Evolutionary conservation across 495 filamentous ascomycete species (phyloP).

Genomic region (Gamarada debralockiae): DNA sequence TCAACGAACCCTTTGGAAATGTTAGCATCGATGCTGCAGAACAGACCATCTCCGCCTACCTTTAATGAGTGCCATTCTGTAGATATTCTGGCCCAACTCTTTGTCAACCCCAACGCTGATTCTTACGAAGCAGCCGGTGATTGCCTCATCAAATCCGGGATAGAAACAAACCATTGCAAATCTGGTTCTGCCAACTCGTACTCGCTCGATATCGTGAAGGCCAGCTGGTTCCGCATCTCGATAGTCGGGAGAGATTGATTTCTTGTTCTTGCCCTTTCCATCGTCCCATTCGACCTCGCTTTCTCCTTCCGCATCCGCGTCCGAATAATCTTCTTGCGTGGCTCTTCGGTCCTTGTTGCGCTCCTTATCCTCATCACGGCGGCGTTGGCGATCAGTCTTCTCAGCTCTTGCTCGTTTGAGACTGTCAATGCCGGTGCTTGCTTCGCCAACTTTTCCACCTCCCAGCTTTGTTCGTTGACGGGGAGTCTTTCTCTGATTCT

Average conservation of each 20-base stretch:
- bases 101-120: conserved; percentile 72
- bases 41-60: conserved; percentile 41
- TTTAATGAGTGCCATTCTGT: conserved; percentile 84
- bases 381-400: conserved; percentile 72
- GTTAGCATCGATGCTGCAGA: conserved; percentile 26
- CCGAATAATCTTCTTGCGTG: conserved; percentile 48
- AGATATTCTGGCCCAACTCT: conserved; percentile 64
- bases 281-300: conserved; percentile 76
- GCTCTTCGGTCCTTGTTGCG: conserved; percentile 45
- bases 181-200: conserved; percentile 73
- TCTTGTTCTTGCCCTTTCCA: conserved; percentile 32
- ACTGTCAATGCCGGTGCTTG: conserved; percentile 70
- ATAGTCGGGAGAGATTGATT: conserved; percentile 40
- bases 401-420: conserved; percentile 84
- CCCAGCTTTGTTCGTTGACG: conserved; percentile 75
- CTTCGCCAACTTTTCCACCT: conserved; percentile 74
- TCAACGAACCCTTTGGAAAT: conserved; percentile 61
- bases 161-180: conserved; percentile 88
- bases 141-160: conserved; percentile 77
- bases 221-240: conserved; percentile 55
- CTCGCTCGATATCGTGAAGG: conserved; percentile 75
- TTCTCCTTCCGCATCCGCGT: conserved; percentile 68
- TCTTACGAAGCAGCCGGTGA: conserved; percentile 75
- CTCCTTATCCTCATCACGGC: conserved; percentile 63
- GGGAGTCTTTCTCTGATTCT: conserved; percentile 69